phyloP scores from a whole-genome alignment of 257 asterid genomes.

The Petunia secreta region DNA sequence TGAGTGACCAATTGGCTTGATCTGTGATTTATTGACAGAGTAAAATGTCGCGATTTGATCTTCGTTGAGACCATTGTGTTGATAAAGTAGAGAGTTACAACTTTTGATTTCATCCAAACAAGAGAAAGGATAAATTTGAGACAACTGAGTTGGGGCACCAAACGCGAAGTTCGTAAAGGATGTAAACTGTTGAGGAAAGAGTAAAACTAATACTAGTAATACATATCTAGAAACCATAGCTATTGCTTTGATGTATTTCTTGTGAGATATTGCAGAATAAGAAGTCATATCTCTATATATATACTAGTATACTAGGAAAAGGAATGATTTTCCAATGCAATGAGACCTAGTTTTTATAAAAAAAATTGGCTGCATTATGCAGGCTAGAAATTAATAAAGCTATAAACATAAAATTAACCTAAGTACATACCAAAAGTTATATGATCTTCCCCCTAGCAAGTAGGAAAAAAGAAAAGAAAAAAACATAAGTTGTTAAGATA shows the following conservation, averaged over 20 bases:
- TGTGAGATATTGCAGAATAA: slow-evolving; percentile 27
- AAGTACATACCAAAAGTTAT: neutral
- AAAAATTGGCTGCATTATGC: neutral
- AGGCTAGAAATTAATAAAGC: neutral
- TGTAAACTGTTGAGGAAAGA: slow-evolving; percentile 6
- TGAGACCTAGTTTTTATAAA: neutral
- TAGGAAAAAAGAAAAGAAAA: neutral
- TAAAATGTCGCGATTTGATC: slow-evolving; percentile 50
- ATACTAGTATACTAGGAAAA: neutral
- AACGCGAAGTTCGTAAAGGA: neutral
- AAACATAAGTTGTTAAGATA: slow-evolving; percentile 1
- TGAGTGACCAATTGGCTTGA: slow-evolving; percentile 36
- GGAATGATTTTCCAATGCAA: neutral
- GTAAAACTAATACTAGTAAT: slow-evolving; percentile 33
- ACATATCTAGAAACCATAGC: slow-evolving; percentile 47
- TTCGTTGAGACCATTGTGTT: slow-evolving; percentile 46
- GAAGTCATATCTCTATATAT: slow-evolving; percentile 13
- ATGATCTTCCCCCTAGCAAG: neutral
- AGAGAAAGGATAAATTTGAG: slow-evolving; percentile 41
- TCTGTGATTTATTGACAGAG: slow-evolving; percentile 49
- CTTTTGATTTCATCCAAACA: slow-evolving; percentile 46
- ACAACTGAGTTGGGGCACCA: slow-evolving; percentile 28
- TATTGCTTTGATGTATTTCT: slow-evolving; percentile 33
- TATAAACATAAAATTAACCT: neutral
- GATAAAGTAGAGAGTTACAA: slow-evolving; percentile 65